phyloP scores from a whole-genome alignment of 441 rosid species.

The Flueggea neowawraea region DNA sequence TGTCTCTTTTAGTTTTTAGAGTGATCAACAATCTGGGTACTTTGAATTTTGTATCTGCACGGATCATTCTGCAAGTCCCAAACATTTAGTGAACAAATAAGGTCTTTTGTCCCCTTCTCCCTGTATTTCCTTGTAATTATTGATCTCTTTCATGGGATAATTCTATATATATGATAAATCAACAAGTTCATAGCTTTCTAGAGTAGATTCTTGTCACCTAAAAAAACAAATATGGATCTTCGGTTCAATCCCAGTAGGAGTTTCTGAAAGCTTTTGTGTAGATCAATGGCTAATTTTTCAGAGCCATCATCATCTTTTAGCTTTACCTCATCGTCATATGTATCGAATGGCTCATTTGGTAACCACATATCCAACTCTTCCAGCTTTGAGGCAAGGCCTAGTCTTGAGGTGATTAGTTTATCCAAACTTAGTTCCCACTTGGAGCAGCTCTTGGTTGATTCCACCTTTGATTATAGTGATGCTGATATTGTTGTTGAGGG shows the following conservation, averaged over 20 bases:
- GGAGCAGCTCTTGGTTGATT: constrained; percentile 58
- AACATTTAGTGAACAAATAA: not conserved
- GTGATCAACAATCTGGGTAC: not conserved
- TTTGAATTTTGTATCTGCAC: not conserved
- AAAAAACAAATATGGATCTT: constrained; percentile 7
- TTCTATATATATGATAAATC: too few species aligned
- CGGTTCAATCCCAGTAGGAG: constrained; percentile 2
- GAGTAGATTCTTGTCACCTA: not conserved
- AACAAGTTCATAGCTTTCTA: not conserved
- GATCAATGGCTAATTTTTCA: constrained; percentile 50
- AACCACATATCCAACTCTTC: constrained; percentile 24
- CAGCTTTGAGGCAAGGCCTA: constrained; percentile 31
- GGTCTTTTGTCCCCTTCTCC: not conserved
- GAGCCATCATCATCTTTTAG: constrained; percentile 81
- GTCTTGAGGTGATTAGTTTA: constrained; percentile 58
- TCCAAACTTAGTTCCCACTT: constrained; percentile 68
- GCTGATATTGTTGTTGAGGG: constrained; percentile 73
- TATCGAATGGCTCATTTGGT: constrained; percentile 51
- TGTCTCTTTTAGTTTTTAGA: not conserved
- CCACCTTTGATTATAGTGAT: constrained; percentile 53
- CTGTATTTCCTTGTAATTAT: too few species aligned
- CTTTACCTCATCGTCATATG: constrained; percentile 51
- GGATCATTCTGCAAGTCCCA: too few species aligned
- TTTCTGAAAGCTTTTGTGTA: constrained; percentile 7
- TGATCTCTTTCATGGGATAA: too few species aligned